Evolutionary conservation across 2,329 filamentous ascomycete species (phyloP), one percentile per base, ranked within the genome.

Genomic region (Botryotinia convoluta): DNA sequence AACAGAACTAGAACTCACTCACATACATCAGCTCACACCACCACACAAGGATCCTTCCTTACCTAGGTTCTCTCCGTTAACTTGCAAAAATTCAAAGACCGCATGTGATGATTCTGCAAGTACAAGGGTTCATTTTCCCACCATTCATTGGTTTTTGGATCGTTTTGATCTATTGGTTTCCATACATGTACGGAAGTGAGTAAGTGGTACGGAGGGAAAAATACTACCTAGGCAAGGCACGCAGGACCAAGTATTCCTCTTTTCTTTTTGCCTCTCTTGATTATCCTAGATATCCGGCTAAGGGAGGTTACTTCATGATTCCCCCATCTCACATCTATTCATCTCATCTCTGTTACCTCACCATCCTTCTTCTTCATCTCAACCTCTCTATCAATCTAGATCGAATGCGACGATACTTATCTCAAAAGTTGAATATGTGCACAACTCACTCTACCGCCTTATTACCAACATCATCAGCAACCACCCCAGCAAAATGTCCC

Each of bases 71-170:
- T 29, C 51, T 64, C n/a, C 37, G 39, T 44, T 22, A 22, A 45
- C 42, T 44, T 29, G 39, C 39, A 63, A 63, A 29, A 39, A 14
- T 20, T 29, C 39, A 37, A 9, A 62, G 29, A 39, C 72, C 9
- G 57, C 72, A 75, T 74, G 72, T 73, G 74, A 73, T 69, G 74
- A 59, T 69, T 63, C 71, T 75, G 73, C 74, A 75, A 67, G 73
- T 74, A 69, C 74, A 75, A 75, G 74, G 74, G 63, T 67, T 68
- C 61, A 44, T 35, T 22, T 35, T 63, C 54, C 29, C 73, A 71
- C 67, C 45, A 39, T 61, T 67, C 37, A 51, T 51, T 37, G 29
- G 12, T 14, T 67, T 67, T 67, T 16, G 51, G 16, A n/a, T 54
- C 48, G 0, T 16, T 54, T 18, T 18, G 32, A 67, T 67, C 64